Evolutionary conservation across 257 asterid species (phyloP).

Genomic region (Ligustrum vulgare): DNA sequence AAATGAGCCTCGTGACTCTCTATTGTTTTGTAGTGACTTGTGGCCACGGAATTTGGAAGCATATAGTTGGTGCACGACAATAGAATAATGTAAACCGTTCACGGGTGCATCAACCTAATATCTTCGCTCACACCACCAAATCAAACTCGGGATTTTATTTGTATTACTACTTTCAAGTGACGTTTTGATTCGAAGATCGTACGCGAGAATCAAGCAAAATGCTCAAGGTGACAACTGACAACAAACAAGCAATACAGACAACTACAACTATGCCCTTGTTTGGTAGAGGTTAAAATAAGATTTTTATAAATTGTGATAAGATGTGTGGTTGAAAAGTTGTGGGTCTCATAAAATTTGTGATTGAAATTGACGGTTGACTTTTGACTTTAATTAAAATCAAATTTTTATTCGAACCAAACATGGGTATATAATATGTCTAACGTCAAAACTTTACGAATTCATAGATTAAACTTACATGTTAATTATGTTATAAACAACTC

Average conservation of each 20-base stretch:
- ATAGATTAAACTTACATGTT: too few species aligned
- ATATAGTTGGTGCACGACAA: constrained; percentile 21
- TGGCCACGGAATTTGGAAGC: constrained; percentile 34
- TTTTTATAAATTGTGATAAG: too few species aligned
- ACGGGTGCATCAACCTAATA: constrained; percentile 25
- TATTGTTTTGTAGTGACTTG: constrained; percentile 57
- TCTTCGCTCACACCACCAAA: background rate
- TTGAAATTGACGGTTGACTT: too few species aligned
- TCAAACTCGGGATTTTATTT: background rate
- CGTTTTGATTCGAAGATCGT: background rate
- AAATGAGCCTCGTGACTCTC: constrained; percentile 55
- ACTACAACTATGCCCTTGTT: too few species aligned
- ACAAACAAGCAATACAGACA: background rate
- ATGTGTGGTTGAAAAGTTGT: too few species aligned
- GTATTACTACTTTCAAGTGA: background rate
- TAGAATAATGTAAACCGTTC: constrained; percentile 19
- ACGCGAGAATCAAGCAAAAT: background rate
- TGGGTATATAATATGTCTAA: too few species aligned
- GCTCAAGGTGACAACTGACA: background rate
- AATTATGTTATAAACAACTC: too few species aligned
- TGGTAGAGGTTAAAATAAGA: too few species aligned
- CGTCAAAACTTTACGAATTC: too few species aligned
- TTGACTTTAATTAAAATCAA: too few species aligned
- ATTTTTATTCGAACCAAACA: too few species aligned
- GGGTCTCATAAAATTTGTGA: too few species aligned